Evolutionary conservation across 805 yeast species (phyloP).

Genomic region (Barnettozyma californica): DNA sequence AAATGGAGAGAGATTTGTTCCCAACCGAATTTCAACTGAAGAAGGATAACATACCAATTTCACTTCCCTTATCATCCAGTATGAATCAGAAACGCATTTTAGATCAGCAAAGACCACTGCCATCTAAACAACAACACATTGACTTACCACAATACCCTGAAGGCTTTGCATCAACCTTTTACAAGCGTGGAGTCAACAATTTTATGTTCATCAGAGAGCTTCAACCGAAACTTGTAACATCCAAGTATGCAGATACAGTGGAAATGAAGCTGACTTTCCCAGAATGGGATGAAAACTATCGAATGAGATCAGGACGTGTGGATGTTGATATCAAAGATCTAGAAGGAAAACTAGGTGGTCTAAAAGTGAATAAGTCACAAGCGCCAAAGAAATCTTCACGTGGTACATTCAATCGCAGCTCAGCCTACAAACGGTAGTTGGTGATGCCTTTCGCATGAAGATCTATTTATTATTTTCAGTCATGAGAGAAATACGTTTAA

Average conservation of each 20-base stretch:
- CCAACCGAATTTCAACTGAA: background rate
- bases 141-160: constrained; percentile 34
- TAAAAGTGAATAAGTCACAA: constrained; percentile 17
- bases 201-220: constrained; percentile 48
- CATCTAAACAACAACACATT: constrained; percentile 7
- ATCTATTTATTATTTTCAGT: background rate
- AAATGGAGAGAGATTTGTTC: constrained; percentile 1
- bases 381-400: constrained; percentile 9
- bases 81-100: background rate
- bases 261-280: constrained; percentile 40
- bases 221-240: constrained; percentile 40
- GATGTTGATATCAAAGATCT: constrained; percentile 38
- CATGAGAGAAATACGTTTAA: background rate
- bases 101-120: constrained; percentile 1
- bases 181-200: constrained; percentile 41
- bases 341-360: constrained; percentile 32
- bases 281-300: constrained; percentile 21
- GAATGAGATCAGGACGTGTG: constrained; percentile 36
- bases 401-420: constrained; percentile 2
- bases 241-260: constrained; percentile 32
- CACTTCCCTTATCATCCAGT: constrained; percentile 1
- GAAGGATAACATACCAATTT: constrained; percentile 3
- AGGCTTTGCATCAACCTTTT: constrained; percentile 46
- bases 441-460: no score
- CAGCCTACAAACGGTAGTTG: background rate